Percentiles rank a stretch among this genome's conserved stretches.
These are phyloP conservation scores for Talaromyces sp. DNA, from an alignment of 2,329 filamentous ascomycete species.

Conservation along the genomic window DNA sequence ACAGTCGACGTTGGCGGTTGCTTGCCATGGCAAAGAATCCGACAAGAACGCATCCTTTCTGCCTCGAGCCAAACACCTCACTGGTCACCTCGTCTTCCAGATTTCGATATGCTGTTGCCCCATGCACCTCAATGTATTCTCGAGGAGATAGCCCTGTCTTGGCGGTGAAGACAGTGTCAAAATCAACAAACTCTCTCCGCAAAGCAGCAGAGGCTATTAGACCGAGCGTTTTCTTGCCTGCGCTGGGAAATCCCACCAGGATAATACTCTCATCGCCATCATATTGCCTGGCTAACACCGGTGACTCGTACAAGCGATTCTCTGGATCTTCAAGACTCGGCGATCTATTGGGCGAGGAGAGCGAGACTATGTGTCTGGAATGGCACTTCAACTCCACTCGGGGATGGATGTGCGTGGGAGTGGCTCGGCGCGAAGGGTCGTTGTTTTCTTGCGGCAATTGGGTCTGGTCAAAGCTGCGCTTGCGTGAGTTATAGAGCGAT, in stretches of 20 bases:
- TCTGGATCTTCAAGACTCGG: slow-evolving; percentile 6
- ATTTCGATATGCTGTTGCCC: slow-evolving; percentile 61
- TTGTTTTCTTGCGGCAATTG: slow-evolving; percentile 1
- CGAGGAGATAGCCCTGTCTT: slow-evolving; percentile 61
- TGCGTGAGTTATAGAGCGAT: background rate
- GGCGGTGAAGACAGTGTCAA: slow-evolving; percentile 67
- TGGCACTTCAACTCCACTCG: slow-evolving; percentile 12
- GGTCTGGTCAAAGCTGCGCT: slow-evolving; percentile 14
- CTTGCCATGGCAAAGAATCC: slow-evolving; percentile 68
- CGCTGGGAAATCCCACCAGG: slow-evolving; percentile 69
- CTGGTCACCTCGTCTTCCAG: slow-evolving; percentile 63
- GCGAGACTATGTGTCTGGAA: slow-evolving; percentile 4
- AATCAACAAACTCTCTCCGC: slow-evolving; percentile 66
- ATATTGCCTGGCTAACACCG: slow-evolving; percentile 8
- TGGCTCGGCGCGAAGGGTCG: background rate
- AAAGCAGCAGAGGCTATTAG: slow-evolving; percentile 73
- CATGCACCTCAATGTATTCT: slow-evolving; percentile 63
- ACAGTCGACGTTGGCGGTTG: slow-evolving; percentile 54
- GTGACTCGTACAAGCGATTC: slow-evolving; percentile 12
- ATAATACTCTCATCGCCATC: slow-evolving; percentile 50
- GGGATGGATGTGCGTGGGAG: background rate
- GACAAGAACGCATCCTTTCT: slow-evolving; percentile 65
- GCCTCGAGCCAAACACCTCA: slow-evolving; percentile 59
- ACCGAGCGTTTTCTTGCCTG: slow-evolving; percentile 73
- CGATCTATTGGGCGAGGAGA: slow-evolving; percentile 3